A percentile compares a stretch with the other conserved stretches of the same genome.
Conservation (phyloP, 192 early-diverging fungal species). For the Coemansia sp. region DNA sequence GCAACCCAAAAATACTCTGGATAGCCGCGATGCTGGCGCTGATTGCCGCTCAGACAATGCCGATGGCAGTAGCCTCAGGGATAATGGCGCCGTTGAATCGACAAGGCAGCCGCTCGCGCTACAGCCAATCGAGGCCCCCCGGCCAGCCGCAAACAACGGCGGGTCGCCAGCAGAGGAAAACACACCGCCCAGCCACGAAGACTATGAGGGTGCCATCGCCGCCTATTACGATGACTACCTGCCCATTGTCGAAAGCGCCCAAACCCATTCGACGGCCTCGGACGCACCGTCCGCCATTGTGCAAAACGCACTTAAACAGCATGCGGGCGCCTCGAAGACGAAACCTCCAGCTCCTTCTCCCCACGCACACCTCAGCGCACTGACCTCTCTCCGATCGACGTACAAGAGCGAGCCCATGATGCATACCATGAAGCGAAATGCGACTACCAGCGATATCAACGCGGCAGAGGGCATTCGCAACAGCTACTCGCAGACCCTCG, state of each 20-base stretch:
- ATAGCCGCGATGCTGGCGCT: too few species aligned
- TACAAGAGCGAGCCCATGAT: constrained; percentile 44
- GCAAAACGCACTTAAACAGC: not conserved
- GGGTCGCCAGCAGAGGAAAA: too few species aligned
- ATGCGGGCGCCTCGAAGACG: not conserved
- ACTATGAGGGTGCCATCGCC: not conserved
- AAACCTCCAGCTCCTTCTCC: not conserved
- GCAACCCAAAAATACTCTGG: too few species aligned
- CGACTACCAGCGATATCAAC: not conserved
- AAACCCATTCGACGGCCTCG: too few species aligned
- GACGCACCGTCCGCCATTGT: not conserved
- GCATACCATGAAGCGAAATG: not conserved
- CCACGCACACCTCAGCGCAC: not conserved
- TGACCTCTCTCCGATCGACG: constrained; percentile 19
- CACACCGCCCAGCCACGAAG: too few species aligned
- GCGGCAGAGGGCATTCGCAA: not conserved
- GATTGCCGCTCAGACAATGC: too few species aligned
- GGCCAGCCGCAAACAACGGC: too few species aligned
- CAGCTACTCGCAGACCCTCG: constrained; percentile 48
- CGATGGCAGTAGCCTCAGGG: too few species aligned
- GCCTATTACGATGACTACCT: not conserved
- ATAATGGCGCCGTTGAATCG: too few species aligned
- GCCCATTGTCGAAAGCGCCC: not conserved
- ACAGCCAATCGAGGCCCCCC: too few species aligned
- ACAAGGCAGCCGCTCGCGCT: too few species aligned